A percentile compares a stretch with the other conserved stretches of the same genome.
Evolutionary conservation across 345 rosid genomes (phyloP).

Genomic region (Firmiana major): DNA sequence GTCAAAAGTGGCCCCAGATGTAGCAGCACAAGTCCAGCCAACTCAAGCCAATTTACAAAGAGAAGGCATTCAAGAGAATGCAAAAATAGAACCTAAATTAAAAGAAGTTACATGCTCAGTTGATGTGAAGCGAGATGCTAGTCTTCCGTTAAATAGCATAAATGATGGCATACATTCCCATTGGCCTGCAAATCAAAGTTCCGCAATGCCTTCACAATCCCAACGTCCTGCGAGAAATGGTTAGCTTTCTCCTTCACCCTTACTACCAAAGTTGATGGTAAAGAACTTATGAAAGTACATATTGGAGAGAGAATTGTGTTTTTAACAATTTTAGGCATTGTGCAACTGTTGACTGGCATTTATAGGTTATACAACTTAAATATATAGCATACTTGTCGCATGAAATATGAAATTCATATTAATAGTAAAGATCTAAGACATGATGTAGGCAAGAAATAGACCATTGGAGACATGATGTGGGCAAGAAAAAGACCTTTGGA

Average conservation of each 20-base stretch:
- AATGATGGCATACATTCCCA: conserved; percentile 7
- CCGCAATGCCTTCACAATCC: conserved; percentile 18
- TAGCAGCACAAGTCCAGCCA: conserved; percentile 15
- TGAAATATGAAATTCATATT: background rate
- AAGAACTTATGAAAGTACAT: background rate
- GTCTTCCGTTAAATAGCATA: conserved; percentile 12
- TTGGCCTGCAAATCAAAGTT: conserved; percentile 21
- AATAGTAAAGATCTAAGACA: background rate
- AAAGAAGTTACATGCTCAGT: conserved; percentile 12
- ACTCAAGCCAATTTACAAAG: background rate
- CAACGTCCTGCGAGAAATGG: conserved; percentile 31
- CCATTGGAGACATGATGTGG: background rate
- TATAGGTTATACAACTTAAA: background rate
- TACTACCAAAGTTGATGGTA: background rate
- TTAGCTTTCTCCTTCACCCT: conserved; percentile 16
- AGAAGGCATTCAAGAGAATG: conserved; percentile 11
- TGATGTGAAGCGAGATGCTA: conserved; percentile 22
- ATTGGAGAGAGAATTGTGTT: background rate
- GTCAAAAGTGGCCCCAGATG: conserved; percentile 42
- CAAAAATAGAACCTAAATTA: conserved; percentile 11
- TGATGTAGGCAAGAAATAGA: background rate
- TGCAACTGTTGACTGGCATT: background rate
- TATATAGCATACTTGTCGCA: background rate
- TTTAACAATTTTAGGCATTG: background rate
- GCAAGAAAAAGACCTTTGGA: background rate